Percentiles rank a stretch among this genome's conserved stretches.
Evolutionary conservation across 2,329 filamentous ascomycete species (phyloP).

Genomic region (Fusarium illudens): DNA sequence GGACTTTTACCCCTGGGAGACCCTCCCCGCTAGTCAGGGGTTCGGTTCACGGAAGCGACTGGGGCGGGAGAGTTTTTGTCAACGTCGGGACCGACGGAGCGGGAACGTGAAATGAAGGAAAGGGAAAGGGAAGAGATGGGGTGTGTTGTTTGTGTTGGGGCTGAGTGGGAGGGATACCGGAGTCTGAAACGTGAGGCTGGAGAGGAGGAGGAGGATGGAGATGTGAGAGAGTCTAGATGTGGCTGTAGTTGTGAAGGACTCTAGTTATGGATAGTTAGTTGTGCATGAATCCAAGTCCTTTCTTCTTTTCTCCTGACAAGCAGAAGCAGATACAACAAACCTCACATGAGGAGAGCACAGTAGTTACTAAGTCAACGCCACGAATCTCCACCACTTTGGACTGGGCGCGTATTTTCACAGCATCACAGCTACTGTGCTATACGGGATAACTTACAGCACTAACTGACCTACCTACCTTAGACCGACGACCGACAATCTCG

Average conservation of each 20-base stretch:
- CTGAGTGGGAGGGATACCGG: neutral
- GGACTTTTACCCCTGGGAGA: too few relatives aligned
- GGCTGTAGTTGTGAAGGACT: neutral
- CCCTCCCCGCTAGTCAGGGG: neutral
- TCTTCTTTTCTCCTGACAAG: neutral
- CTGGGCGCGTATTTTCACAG: neutral
- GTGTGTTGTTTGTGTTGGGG: neutral
- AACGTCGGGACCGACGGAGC: neutral
- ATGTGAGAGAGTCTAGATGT: too few relatives aligned
- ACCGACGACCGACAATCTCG: neutral
- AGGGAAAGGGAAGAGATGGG: neutral
- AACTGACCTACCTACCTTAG: neutral
- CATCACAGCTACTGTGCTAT: neutral
- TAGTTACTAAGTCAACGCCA: neutral
- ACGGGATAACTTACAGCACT: too few relatives aligned
- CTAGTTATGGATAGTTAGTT: neutral
- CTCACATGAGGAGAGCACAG: neutral
- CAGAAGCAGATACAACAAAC: neutral
- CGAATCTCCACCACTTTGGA: neutral
- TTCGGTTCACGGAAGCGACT: neutral
- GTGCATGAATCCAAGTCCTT: neutral
- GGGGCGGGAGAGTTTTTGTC: neutral
- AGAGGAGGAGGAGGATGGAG: neutral
- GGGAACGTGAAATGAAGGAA: neutral
- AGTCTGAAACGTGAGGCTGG: neutral